Evolutionary conservation across 1,284 basidiomycete genomes (phyloP).

Genomic region (Ustilago esculenta): DNA sequence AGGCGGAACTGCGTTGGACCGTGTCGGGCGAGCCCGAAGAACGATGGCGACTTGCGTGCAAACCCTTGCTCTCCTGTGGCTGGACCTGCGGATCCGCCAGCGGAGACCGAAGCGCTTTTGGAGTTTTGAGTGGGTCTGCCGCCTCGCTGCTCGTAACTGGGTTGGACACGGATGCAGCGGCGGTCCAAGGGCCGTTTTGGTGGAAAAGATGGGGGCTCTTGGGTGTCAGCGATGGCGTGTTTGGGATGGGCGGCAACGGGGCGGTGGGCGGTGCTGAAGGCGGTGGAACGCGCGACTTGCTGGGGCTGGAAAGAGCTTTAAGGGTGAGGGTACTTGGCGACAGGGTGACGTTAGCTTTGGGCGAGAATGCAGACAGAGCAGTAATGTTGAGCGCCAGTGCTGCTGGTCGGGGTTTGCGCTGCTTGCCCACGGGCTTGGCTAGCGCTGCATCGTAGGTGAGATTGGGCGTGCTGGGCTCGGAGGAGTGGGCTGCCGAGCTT

Average conservation of each 20-base stretch:
- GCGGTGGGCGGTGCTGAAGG: conserved; percentile 46
- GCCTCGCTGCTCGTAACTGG: not conserved
- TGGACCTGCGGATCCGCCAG: not conserved
- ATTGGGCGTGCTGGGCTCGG: conserved; percentile 31
- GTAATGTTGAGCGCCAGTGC: conserved; percentile 30
- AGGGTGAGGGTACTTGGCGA: conserved; percentile 8
- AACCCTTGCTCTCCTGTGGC: not conserved
- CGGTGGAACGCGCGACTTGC: conserved; percentile 29
- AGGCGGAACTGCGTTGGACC: not conserved
- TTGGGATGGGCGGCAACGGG: conserved; percentile 53
- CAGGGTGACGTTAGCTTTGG: not conserved
- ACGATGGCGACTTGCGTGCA: not conserved
- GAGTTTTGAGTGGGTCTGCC: conserved; percentile 9
- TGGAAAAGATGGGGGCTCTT: conserved; percentile 17
- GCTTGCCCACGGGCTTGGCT: conserved; percentile 33
- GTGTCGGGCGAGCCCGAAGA: not conserved
- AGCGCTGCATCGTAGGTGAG: conserved; percentile 22
- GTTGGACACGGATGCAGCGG: not conserved
- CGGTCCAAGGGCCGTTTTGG: conserved; percentile 11
- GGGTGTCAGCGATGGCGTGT: conserved; percentile 29
- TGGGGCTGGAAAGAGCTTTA: conserved; percentile 37
- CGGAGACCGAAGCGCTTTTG: conserved; percentile 3
- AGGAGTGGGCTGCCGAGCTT: conserved; percentile 6
- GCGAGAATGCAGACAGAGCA: conserved; percentile 13
- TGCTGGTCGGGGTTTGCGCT: conserved; percentile 34